Base-by-base conservation (phyloP, 2,329 filamentous ascomycete species). In the Beauveria brongniartii region DNA sequence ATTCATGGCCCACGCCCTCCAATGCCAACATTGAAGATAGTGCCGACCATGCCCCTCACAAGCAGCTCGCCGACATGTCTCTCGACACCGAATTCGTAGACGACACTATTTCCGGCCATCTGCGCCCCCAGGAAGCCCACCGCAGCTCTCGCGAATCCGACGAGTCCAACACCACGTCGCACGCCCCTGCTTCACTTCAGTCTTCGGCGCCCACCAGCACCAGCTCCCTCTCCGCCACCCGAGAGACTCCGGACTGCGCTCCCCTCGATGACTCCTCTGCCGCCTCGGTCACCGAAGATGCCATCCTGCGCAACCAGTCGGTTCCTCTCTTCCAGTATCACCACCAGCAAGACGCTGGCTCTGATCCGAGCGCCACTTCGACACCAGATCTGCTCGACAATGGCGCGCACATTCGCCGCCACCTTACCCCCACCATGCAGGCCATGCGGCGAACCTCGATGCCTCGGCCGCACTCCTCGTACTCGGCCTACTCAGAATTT, bases 401-500 rank as follows among this genome's bases (percentile, higher is more conserved):
- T 59, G 78, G 73, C 34, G 72, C 76, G 3, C 75, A 76, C 40
- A 80, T 83, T 63, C 83, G 84, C 64, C 84, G 85, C 52, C 84
- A 88, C 70, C 75, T 90, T 41, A 85, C 85, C 3, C 85, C 82
- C 26, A 84, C 74, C 50, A 80, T 81, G 14, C 75, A 78, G 67
- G 77, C 78, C 67, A 77, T 81, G 65, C 77, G 80, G 67, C 76
- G 84, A 68, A 84, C 78, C 62, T 84, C 83, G 16, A 71, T 89
- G 64, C 81, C 82, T 46, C 82, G 92, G 56, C 92, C 92, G 5
- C 81, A 81, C 26, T 96, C 92, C 14, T 80, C 87, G 5, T 92
- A 92, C 72, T 94, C 90, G 2, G 80, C 83, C 16, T 82, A 83
- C 53, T 91, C 90, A 18, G 91, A 96, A 53, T 75, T 85, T 63